These are phyloP conservation scores for Boletus albobrunnescens DNA, from an alignment of 1,284 basidiomycete species.

Conservation along the genomic window DNA sequence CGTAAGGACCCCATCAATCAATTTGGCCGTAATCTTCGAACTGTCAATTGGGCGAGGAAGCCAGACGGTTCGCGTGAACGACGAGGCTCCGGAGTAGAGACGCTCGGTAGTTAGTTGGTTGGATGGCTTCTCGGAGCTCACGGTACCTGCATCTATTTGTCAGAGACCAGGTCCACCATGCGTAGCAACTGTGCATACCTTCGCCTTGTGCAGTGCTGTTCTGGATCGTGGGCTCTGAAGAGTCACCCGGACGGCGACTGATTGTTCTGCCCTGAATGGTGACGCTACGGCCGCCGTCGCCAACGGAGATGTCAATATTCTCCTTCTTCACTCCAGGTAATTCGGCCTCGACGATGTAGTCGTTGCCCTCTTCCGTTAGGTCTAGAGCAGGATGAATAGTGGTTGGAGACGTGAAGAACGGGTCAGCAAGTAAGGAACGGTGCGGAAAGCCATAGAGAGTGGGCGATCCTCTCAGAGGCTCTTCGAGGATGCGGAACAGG, in stretches of 20 bases:
- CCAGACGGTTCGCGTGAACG: slow-evolving; percentile 67
- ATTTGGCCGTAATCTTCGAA: slow-evolving; percentile 56
- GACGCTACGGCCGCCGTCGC: slow-evolving; percentile 63
- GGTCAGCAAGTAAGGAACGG: slow-evolving; percentile 47
- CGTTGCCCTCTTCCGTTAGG: slow-evolving; percentile 59
- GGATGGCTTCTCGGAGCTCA: slow-evolving; percentile 34
- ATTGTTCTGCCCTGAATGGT: slow-evolving; percentile 65
- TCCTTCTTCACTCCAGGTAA: slow-evolving; percentile 77
- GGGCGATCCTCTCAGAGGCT: slow-evolving; percentile 49
- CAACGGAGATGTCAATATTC: slow-evolving; percentile 65
- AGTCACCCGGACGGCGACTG: slow-evolving; percentile 26
- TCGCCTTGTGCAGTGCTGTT: slow-evolving; percentile 8
- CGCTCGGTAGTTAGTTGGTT: slow-evolving; percentile 58
- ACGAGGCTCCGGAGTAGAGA: slow-evolving; percentile 47
- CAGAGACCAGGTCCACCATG: neutral
- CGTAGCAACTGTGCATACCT: slow-evolving; percentile 9
- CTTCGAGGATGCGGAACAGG: slow-evolving; percentile 67
- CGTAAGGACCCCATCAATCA: slow-evolving; percentile 66
- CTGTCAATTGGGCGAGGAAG: slow-evolving; percentile 61
- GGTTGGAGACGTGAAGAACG: slow-evolving; percentile 41
- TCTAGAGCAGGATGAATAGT: slow-evolving; percentile 55
- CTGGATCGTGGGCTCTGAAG: slow-evolving; percentile 21
- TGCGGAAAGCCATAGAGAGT: slow-evolving; percentile 32
- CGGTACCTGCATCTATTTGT: slow-evolving; percentile 14
- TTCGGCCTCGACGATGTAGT: slow-evolving; percentile 70